These are phyloP conservation scores for Knufia fluminis DNA, from an alignment of 2,329 filamentous ascomycete genomes.

Conservation along the genomic window DNA sequence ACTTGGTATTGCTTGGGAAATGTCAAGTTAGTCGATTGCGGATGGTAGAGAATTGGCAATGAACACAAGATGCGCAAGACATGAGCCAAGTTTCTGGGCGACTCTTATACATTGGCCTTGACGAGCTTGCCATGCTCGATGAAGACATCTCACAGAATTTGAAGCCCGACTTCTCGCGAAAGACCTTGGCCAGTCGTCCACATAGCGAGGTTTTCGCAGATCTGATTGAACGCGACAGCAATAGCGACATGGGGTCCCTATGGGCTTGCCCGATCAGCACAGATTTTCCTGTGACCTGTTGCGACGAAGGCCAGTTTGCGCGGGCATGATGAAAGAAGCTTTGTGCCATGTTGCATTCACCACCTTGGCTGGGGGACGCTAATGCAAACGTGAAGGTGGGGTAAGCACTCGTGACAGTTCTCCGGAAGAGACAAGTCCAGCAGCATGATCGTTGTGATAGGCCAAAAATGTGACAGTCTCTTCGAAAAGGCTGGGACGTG, in stretches of 20 bases:
- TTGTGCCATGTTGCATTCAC: background rate
- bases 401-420: background rate
- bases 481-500: no score
- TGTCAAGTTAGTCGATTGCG: background rate
- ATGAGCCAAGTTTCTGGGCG: background rate
- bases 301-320: background rate
- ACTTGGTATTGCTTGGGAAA: conserved; percentile 1
- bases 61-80: background rate
- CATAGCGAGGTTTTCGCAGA: background rate
- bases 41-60: background rate
- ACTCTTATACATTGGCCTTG: background rate
- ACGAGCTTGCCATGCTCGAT: background rate
- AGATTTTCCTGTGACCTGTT: background rate
- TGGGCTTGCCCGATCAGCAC: background rate
- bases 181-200: background rate
- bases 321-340: background rate
- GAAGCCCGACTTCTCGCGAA: background rate
- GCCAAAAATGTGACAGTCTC: no score
- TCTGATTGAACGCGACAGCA: background rate
- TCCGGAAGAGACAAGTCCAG: no score
- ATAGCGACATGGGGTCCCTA: background rate
- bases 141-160: background rate
- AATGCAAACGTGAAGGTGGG: conserved; percentile 2
- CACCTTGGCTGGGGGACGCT: background rate
- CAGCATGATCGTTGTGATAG: no score